phyloP scores from a whole-genome alignment of 192 early-diverging fungal genomes.

The Coemansia sp. region DNA sequence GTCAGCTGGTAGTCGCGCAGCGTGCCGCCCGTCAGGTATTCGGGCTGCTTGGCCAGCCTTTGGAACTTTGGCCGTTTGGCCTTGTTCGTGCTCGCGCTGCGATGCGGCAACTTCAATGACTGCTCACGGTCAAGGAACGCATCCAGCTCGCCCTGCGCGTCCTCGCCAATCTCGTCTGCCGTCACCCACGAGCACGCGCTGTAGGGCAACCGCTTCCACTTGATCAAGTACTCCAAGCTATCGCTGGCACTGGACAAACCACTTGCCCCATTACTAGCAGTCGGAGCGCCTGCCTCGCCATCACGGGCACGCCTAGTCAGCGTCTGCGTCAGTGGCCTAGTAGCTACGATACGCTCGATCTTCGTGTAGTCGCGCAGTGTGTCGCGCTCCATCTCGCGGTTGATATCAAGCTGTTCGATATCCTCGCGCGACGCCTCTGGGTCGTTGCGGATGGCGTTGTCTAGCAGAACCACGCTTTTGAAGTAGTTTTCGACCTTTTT shows the following conservation, averaged over 20 bases:
- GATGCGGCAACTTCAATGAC: constrained; percentile 74
- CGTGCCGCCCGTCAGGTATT: constrained; percentile 81
- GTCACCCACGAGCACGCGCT: constrained; percentile 91
- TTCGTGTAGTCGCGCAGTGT: constrained; percentile 81
- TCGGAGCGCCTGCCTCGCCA: constrained; percentile 29
- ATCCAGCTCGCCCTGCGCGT: constrained; percentile 85
- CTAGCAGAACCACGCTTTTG: constrained; percentile 65
- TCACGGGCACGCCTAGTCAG: constrained; percentile 26
- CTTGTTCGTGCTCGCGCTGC: constrained; percentile 52
- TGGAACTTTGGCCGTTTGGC: constrained; percentile 79
- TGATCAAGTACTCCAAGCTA: constrained; percentile 82
- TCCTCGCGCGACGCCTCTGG: constrained; percentile 81
- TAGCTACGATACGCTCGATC: constrained; percentile 88
- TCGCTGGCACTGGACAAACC: constrained; percentile 49
- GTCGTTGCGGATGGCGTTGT: constrained; percentile 61
- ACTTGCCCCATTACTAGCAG: constrained; percentile 1
- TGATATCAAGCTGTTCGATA: constrained; percentile 85
- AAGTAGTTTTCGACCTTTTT: constrained; percentile 90
- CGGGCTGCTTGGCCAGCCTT: constrained; percentile 75
- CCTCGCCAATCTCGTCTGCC: constrained; percentile 65
- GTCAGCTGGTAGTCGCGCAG: constrained; percentile 95
- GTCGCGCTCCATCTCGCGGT: constrained; percentile 77
- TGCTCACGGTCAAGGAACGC: constrained; percentile 80
- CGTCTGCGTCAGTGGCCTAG: constrained; percentile 50
- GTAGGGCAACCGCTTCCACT: constrained; percentile 90